A percentile compares a stretch with the other conserved stretches of the same genome.
Evolutionary conservation across 2,329 filamentous ascomycete species (phyloP).

Genomic region (Colletotrichum sp.): DNA sequence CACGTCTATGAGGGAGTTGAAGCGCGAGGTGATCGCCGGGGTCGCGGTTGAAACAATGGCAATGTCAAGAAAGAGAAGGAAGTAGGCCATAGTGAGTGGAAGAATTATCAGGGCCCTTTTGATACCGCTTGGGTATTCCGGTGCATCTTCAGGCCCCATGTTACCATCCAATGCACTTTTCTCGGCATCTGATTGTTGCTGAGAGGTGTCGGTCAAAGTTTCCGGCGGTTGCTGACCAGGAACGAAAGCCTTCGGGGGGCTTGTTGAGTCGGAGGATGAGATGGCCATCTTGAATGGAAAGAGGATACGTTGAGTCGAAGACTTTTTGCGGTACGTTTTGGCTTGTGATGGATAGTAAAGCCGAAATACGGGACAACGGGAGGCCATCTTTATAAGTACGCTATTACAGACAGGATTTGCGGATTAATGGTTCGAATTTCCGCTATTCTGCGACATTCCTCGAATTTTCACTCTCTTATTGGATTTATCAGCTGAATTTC

Average conservation of each 20-base stretch:
- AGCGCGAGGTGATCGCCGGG: conserved; percentile 39
- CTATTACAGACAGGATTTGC: background rate
- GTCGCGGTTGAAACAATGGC: conserved; percentile 42
- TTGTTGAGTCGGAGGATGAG: background rate
- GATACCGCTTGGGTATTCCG: background rate
- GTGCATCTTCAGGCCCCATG: background rate
- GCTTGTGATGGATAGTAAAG: background rate
- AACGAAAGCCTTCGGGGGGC: background rate
- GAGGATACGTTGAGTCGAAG: background rate
- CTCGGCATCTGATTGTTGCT: background rate
- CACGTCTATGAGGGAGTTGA: conserved; percentile 44
- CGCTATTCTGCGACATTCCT: background rate
- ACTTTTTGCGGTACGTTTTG: background rate
- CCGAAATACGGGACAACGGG: background rate
- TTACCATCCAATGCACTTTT: background rate
- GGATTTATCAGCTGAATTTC: background rate
- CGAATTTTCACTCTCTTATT: fast-evolving
- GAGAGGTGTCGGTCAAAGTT: background rate
- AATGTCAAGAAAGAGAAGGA: conserved; percentile 38
- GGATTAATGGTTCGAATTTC: background rate
- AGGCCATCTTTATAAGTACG: background rate
- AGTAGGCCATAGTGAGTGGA: conserved; percentile 32
- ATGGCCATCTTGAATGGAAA: background rate
- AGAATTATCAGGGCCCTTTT: conserved; percentile 8
- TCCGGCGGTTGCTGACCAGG: background rate